Evolutionary conservation across 192 early-diverging fungal genomes (phyloP), one percentile per base, ranked within the genome.

Genomic region (Coemansia asiatica): DNA sequence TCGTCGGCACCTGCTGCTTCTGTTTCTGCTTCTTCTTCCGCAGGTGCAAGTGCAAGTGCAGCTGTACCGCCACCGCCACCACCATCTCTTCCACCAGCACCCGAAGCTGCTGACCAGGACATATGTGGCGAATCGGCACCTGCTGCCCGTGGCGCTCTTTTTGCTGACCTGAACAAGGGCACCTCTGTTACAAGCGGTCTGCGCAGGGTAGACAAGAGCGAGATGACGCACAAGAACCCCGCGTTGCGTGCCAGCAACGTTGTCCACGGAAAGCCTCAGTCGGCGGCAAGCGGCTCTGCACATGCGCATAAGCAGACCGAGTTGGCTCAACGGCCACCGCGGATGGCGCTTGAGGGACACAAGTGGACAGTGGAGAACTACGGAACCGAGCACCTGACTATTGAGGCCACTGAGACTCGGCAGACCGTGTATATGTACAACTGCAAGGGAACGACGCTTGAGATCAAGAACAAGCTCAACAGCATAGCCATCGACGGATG

Each of bases 161-260:
- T 98, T 84, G 88, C 90, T 35, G 88, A 90, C 49, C 76, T 98
- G 68, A 96, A 95, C 86, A 85, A 89, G 51, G 95, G 93, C 60
- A 78, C 80, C 49, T 77, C 59, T 7, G 80, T 91, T 60, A 91
- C 92, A 2, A 56, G 88, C 31, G 90, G 90, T n/a, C 81, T 99
- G 69, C 89, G 91, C 55, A 95, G 96, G 76, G 97, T 99, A 1
- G 94, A 95, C 63, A 91, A 90, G 77, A 87, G 85, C 63, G 90
- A 98, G 76, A 98, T 97, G 96, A 98, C 94, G 15, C 96, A 98
- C 85, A 98, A 98, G 81, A 98, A 98, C 87, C 96, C 96, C 1
- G 84, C 85, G 16, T 75, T 98, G 21, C 89, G 96, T 31, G 86
- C 85, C 6, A 73, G 80, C 36, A 78, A 85, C 31, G 70, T 85